Percentiles rank a stretch among this genome's conserved stretches.
Conservation (phyloP, 345 rosid species). For the Sisymbrium irio region DNA sequence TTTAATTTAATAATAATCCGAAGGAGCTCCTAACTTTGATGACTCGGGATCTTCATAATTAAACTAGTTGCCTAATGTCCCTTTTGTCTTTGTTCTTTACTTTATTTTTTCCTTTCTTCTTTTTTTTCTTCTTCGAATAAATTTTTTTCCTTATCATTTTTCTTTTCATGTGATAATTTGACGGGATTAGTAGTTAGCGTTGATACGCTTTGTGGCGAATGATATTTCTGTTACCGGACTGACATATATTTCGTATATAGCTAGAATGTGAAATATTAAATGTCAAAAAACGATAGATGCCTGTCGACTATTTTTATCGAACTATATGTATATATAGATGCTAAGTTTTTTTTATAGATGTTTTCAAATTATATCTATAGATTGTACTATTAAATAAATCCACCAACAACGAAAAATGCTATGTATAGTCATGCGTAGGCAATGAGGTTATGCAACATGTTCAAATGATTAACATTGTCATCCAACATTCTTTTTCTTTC, state of each 20-base stretch:
- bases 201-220: neutral
- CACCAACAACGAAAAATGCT: slow-evolving; percentile 1
- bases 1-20: neutral
- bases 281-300: neutral
- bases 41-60: slow-evolving; percentile 38
- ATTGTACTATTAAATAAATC: neutral
- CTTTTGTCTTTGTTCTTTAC: slow-evolving; percentile 20
- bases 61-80: slow-evolving; percentile 26
- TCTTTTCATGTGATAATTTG: too few relatives aligned
- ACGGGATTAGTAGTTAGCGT: neutral
- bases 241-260: neutral
- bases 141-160: neutral
- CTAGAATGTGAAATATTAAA: neutral
- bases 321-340: neutral
- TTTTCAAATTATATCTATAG: neutral
- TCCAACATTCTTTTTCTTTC: slow-evolving; percentile 6
- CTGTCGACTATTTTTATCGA: neutral
- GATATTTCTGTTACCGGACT: neutral
- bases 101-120: neutral
- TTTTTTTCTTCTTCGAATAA: neutral
- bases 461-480: slow-evolving; percentile 21
- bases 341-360: neutral
- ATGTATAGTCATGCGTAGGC: slow-evolving; percentile 19
- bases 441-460: slow-evolving; percentile 19
- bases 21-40: slow-evolving; percentile 30